Conservation (phyloP, 768 basidiomycete genomes). For the Cubamyces lactineus region DNA sequence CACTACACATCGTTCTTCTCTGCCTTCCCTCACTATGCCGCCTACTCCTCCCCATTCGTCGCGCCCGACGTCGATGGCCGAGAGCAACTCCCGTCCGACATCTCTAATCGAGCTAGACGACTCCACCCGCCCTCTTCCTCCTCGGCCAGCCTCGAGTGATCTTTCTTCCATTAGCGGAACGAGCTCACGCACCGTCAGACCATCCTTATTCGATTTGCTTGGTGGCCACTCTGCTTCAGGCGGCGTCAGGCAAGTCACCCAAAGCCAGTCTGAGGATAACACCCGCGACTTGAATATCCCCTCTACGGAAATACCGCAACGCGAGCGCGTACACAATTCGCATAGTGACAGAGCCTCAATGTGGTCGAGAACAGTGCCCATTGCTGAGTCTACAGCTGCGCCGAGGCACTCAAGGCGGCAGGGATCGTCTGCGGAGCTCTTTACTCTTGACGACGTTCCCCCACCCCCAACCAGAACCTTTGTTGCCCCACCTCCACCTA, state of each 20-base stretch:
- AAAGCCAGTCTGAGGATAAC: neutral
- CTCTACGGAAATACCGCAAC: neutral
- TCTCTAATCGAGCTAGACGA: conserved; percentile 7
- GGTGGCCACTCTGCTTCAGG: neutral
- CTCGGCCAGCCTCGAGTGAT: conserved; percentile 12
- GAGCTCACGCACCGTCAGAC: conserved; percentile 23
- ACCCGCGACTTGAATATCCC: neutral
- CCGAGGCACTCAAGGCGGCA: too few species aligned
- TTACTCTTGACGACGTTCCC: neutral
- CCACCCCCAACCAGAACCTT: conserved; percentile 8
- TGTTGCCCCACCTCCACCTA: conserved; percentile 26
- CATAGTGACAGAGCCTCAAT: too few species aligned
- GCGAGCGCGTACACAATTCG: too few species aligned
- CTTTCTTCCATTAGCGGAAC: conserved; percentile 4
- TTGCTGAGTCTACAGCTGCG: too few species aligned
- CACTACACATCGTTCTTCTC: conserved; percentile 13
- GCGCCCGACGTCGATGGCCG: conserved; percentile 19
- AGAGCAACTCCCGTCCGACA: conserved; percentile 13
- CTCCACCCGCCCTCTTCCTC: conserved; percentile 18
- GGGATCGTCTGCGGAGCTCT: neutral
- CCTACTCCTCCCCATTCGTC: conserved; percentile 20
- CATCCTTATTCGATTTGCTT: conserved; percentile 28
- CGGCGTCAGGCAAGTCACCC: neutral
- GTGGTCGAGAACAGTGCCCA: too few species aligned
- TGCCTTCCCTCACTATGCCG: conserved; percentile 21